These are phyloP conservation scores for Sophora flavescens DNA, from an alignment of 306 rosid species.

Conservation along the genomic window DNA sequence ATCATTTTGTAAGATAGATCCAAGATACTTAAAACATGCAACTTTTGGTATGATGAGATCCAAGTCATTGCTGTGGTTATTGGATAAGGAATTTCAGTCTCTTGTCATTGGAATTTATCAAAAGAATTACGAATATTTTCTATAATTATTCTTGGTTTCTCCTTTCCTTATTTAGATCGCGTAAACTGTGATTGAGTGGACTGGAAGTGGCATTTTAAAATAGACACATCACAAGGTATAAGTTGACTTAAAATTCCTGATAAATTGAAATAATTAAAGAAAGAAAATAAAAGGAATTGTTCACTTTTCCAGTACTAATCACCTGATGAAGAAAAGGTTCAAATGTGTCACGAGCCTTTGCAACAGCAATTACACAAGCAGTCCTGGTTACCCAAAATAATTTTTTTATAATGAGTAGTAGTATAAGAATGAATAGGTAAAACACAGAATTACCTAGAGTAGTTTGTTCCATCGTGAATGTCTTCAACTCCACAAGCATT, in stretches of 20 bases:
- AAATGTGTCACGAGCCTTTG: slow-evolving; percentile 94
- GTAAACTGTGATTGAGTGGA: not conserved
- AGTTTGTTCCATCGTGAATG: slow-evolving; percentile 96
- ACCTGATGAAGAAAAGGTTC: slow-evolving; percentile 99
- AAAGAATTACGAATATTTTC: slow-evolving; percentile 23
- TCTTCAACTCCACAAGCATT: slow-evolving; percentile 99
- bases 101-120: slow-evolving; percentile 10
- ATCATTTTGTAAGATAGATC: not conserved
- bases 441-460: slow-evolving; percentile 74
- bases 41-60: too few species aligned
- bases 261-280: slow-evolving; percentile 6
- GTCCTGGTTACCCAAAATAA: slow-evolving; percentile 65
- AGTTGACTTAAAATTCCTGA: not conserved
- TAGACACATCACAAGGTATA: not conserved
- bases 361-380: slow-evolving; percentile 98
- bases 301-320: slow-evolving; percentile 32
- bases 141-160: not conserved
- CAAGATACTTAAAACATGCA: not conserved
- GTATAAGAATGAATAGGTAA: slow-evolving; percentile 18
- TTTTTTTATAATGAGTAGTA: not conserved
- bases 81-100: slow-evolving; percentile 3
- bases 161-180: slow-evolving; percentile 1
- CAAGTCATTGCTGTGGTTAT: not conserved
- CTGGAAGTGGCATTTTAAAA: not conserved
- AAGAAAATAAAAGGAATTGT: slow-evolving; percentile 29